Percentiles rank a stretch among this genome's conserved stretches.
Evolutionary conservation across 148 eudicot genomes (phyloP).

Genomic region (Rhododendron simsii): DNA sequence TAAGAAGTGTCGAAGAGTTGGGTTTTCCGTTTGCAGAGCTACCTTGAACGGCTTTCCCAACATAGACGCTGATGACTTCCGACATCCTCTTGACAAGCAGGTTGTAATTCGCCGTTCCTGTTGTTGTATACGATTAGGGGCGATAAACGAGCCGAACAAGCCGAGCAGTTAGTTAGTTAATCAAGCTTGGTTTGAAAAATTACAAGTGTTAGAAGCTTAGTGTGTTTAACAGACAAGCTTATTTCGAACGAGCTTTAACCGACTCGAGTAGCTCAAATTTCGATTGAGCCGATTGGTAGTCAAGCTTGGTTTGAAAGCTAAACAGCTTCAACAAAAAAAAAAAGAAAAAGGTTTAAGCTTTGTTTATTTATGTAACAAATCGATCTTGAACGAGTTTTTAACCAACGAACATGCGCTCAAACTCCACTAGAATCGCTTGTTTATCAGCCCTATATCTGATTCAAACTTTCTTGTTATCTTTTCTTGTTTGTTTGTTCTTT

Average conservation of each 20-base stretch:
- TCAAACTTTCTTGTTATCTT: not conserved
- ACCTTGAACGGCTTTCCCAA: slow-evolving; percentile 49
- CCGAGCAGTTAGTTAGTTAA: not conserved
- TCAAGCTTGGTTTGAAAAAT: not conserved
- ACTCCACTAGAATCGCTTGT: not conserved
- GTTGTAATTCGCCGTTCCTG: slow-evolving; percentile 26
- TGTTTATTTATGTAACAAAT: not conserved
- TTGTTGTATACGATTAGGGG: not conserved
- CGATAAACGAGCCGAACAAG: not conserved
- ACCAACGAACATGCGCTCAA: not conserved
- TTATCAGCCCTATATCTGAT: not conserved
- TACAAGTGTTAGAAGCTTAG: not conserved
- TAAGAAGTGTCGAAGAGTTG: slow-evolving; percentile 15
- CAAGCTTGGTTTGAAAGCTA: not conserved
- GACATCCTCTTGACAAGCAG: slow-evolving; percentile 93
- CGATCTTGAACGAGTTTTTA: not conserved
- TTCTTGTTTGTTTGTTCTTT: not conserved
- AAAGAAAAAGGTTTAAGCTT: not conserved
- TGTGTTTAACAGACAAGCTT: not conserved
- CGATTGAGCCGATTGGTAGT: not conserved
- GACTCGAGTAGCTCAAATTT: not conserved
- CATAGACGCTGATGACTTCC: slow-evolving; percentile 87
- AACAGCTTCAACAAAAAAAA: not conserved
- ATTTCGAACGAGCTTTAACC: not conserved
- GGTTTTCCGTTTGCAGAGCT: slow-evolving; percentile 38